Evolutionary conservation across 1,139 yeast genomes (phyloP).

Genomic region (Meyerozyma elateridarum): DNA sequence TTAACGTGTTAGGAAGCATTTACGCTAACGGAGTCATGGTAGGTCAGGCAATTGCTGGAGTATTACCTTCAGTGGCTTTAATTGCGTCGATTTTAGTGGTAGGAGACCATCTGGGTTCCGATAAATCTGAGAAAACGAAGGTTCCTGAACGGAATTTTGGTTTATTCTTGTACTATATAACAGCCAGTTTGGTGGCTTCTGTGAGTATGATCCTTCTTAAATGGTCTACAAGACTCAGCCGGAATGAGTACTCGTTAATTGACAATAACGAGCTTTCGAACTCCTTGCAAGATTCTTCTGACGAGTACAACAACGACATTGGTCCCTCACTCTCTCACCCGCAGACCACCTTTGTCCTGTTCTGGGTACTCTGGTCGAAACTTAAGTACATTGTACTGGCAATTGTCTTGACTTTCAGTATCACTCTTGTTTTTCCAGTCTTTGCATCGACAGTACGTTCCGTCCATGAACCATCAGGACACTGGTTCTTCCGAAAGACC

Average conservation of each 20-base stretch:
- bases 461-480: slow-evolving; percentile 28
- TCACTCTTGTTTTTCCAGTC: slow-evolving; percentile 81
- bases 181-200: slow-evolving; percentile 60
- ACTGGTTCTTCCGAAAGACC: slow-evolving; percentile 36
- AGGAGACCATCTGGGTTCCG: slow-evolving; percentile 21
- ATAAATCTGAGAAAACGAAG: slow-evolving; percentile 13
- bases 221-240: slow-evolving; percentile 24
- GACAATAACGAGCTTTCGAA: not conserved
- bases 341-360: slow-evolving; percentile 38
- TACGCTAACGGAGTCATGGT: slow-evolving; percentile 89
- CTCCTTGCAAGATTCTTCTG: slow-evolving; percentile 6
- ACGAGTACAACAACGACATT: slow-evolving; percentile 7
- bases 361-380: slow-evolving; percentile 49
- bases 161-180: slow-evolving; percentile 61
- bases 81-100: slow-evolving; percentile 53
- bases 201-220: slow-evolving; percentile 40
- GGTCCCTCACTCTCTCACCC: no score
- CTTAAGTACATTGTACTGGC: slow-evolving; percentile 61
- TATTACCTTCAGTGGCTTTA: slow-evolving; percentile 75
- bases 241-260: slow-evolving; percentile 11
- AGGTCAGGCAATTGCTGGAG: slow-evolving; percentile 94
- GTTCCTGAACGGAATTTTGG: slow-evolving; percentile 40
- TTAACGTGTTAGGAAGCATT: slow-evolving; percentile 69
- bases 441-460: slow-evolving; percentile 74
- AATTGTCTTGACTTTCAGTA: slow-evolving; percentile 69